Conservation (phyloP, 2,329 filamentous ascomycete species). For the Aspergillus fructus region DNA sequence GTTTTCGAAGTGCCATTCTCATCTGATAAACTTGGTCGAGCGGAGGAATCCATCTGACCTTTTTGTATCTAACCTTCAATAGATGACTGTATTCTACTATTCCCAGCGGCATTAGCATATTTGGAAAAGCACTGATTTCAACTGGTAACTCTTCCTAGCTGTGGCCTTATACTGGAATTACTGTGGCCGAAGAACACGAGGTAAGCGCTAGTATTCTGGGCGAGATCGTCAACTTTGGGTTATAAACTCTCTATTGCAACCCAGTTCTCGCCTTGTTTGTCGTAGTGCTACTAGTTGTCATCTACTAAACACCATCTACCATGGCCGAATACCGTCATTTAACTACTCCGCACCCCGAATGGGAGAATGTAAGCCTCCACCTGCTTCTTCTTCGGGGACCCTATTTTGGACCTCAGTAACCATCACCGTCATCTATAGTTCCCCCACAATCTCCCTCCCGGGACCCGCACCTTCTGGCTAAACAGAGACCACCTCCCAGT, state of each 20-base stretch:
- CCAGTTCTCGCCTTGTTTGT: not conserved
- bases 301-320: not conserved
- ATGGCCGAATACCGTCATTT: conserved; percentile 18
- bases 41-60: not conserved
- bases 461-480: conserved; percentile 11
- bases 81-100: conserved; percentile 12
- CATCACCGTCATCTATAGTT: conserved; percentile 8
- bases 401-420: not conserved
- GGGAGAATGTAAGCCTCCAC: conserved; percentile 14
- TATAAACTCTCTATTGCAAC: too few relatives aligned
- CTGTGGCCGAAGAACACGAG: not conserved
- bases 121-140: conserved; percentile 10
- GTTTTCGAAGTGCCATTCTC: conserved; percentile 74
- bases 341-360: conserved; percentile 15
- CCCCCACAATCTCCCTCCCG: conserved; percentile 15
- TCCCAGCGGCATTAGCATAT: conserved; percentile 15
- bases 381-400: not conserved
- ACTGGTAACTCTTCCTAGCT: not conserved
- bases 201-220: not conserved
- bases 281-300: not conserved
- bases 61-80: conserved; percentile 11
- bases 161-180: not conserved
- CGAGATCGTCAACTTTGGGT: too few relatives aligned
- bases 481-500: conserved; percentile 13
- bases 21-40: conserved; percentile 15